Percentiles rank a stretch among this genome's conserved stretches.
Evolutionary conservation across 1,284 basidiomycete genomes (phyloP).

Genomic region (Cerrena zonata): DNA sequence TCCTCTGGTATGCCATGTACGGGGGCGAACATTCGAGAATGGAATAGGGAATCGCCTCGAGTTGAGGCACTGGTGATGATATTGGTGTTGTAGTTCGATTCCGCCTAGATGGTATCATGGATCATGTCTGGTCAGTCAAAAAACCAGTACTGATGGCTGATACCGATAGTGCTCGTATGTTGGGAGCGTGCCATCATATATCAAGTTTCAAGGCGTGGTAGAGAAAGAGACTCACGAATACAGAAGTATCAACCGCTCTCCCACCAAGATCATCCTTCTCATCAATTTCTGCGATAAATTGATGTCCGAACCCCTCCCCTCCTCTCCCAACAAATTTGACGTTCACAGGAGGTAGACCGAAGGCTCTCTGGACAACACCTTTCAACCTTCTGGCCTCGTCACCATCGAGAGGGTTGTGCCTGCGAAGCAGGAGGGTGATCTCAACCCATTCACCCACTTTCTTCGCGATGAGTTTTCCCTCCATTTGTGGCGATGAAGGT

Average conservation of each 20-base stretch:
- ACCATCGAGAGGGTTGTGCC: not conserved
- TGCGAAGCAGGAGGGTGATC: conserved; percentile 24
- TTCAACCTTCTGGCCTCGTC: not conserved
- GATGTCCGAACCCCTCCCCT: not conserved
- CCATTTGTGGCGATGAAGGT: not conserved
- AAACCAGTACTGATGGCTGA: too few species aligned
- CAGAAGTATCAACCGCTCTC: not conserved
- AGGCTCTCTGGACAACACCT: not conserved
- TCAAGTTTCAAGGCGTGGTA: too few species aligned
- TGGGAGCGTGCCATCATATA: too few species aligned
- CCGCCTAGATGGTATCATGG: not conserved
- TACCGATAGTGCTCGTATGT: too few species aligned
- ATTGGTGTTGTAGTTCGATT: conserved; percentile 18
- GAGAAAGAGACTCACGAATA: not conserved
- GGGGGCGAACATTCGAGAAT: conserved; percentile 51
- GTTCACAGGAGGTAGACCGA: too few species aligned
- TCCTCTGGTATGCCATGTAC: conserved; percentile 42
- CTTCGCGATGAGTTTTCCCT: conserved; percentile 18
- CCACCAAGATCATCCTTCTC: not conserved
- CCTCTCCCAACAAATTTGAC: not conserved
- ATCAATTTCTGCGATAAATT: not conserved
- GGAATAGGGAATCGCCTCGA: conserved; percentile 33
- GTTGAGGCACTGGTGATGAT: conserved; percentile 37
- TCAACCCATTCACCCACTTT: conserved; percentile 33
- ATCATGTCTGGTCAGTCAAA: not conserved